Conservation (phyloP, 1,284 basidiomycete genomes). For the Trametes hirsuta region DNA sequence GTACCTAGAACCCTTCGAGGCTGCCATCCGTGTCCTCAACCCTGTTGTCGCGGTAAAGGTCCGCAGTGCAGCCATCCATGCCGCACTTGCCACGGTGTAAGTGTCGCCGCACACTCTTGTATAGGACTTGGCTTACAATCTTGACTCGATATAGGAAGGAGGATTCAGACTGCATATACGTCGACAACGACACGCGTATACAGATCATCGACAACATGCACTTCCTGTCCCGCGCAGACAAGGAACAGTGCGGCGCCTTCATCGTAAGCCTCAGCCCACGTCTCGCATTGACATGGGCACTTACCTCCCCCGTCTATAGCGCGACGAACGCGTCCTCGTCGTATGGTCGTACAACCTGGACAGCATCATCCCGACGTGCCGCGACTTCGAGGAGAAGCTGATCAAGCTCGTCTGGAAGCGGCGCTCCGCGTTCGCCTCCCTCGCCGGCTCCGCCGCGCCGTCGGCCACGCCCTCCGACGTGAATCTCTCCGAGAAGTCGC, state of each 20-base stretch:
- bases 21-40: constrained; percentile 70
- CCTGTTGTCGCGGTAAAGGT: constrained; percentile 82
- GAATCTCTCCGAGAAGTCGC: constrained; percentile 50
- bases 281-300: not conserved
- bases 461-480: constrained; percentile 54
- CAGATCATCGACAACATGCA: constrained; percentile 68
- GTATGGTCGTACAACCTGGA: constrained; percentile 81
- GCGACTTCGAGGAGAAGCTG: constrained; percentile 75
- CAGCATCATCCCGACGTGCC: constrained; percentile 63
- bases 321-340: constrained; percentile 73
- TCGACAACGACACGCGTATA: constrained; percentile 62
- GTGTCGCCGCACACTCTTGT: constrained; percentile 33
- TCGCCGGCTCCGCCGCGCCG: constrained; percentile 39
- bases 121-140: not conserved
- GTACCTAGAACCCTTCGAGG: constrained; percentile 68
- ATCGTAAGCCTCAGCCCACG: constrained; percentile 49
- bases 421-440: constrained; percentile 43
- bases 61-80: constrained; percentile 79
- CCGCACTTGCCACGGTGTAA: constrained; percentile 69
- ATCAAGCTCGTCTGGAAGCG: constrained; percentile 81
- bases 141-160: constrained; percentile 44
- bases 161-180: constrained; percentile 54
- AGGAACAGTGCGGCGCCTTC: constrained; percentile 86
- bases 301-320: constrained; percentile 40
- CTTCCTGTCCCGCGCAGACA: constrained; percentile 70